Percentiles rank a stretch among this genome's conserved stretches.
Conservation (phyloP, 202 grass and related monocot genomes). For the Digitaria exilis region DNA sequence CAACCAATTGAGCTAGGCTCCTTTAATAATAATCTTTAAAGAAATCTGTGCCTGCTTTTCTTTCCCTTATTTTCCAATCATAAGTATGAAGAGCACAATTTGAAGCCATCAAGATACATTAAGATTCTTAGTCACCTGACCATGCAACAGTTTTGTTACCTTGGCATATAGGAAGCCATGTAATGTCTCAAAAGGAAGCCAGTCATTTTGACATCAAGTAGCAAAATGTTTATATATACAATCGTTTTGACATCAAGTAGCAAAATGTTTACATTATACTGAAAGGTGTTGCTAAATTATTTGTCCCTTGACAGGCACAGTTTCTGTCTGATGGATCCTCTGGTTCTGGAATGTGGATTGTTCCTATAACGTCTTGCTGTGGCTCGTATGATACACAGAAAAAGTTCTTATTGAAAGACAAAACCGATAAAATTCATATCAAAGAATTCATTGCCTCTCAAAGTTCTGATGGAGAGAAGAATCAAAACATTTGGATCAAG, state of each 20-base stretch:
- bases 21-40: too few species aligned
- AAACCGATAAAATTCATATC: slow-evolving; percentile 63
- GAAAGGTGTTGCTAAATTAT: slow-evolving; percentile 4
- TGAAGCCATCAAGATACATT: not conserved
- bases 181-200: not conserved
- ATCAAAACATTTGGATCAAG: slow-evolving; percentile 71
- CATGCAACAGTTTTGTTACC: not conserved
- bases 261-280: slow-evolving; percentile 2
- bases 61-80: not conserved
- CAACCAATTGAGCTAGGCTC: not conserved
- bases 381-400: slow-evolving; percentile 74
- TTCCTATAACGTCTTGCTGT: slow-evolving; percentile 79
- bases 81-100: not conserved
- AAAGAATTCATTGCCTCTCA: slow-evolving; percentile 40
- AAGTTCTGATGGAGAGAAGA: slow-evolving; percentile 32
- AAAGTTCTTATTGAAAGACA: slow-evolving; percentile 79
- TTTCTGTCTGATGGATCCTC: slow-evolving; percentile 79
- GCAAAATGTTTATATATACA: not conserved
- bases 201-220: not conserved
- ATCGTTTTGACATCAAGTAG: not conserved
- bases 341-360: slow-evolving; percentile 76
- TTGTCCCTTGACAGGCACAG: slow-evolving; percentile 56
- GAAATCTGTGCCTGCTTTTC: not conserved
- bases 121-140: not conserved
- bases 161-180: not conserved